Conservation (phyloP, 1,284 basidiomycete species). For the Salmacisia buchloeana region DNA sequence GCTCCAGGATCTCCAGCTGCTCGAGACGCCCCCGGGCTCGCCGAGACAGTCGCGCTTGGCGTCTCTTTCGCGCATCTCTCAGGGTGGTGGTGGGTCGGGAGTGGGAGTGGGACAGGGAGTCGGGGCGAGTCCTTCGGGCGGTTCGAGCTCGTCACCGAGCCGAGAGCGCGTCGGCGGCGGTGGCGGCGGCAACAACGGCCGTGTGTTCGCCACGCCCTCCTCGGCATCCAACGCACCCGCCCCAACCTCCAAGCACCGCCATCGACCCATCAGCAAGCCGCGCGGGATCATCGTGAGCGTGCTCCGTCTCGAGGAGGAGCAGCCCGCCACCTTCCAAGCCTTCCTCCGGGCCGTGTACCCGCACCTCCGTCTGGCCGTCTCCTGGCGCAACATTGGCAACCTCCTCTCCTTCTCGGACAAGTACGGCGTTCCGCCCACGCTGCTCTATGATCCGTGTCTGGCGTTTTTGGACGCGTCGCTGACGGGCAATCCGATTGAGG, state of each 20-base stretch:
- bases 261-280: constrained; percentile 6
- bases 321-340: constrained; percentile 28
- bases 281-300: constrained; percentile 12
- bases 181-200: background rate
- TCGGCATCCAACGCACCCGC: background rate
- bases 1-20: constrained; percentile 13
- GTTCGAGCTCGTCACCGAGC: too few species aligned
- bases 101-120: too few species aligned
- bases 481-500: constrained; percentile 35
- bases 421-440: constrained; percentile 22
- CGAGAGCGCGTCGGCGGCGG: background rate
- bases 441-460: constrained; percentile 21
- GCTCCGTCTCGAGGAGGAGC: constrained; percentile 29
- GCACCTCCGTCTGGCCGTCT: constrained; percentile 27
- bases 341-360: constrained; percentile 34
- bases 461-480: constrained; percentile 26
- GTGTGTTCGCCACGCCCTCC: background rate
- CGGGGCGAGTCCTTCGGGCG: too few species aligned
- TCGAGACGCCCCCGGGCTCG: constrained; percentile 23
- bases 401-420: constrained; percentile 34
- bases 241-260: background rate
- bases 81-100: too few species aligned
- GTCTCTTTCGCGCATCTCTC: too few species aligned
- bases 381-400: constrained; percentile 28
- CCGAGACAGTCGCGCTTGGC: too few species aligned